These are phyloP conservation scores for Daldinia loculata DNA, from an alignment of 495 filamentous ascomycete species.

Conservation along the genomic window DNA sequence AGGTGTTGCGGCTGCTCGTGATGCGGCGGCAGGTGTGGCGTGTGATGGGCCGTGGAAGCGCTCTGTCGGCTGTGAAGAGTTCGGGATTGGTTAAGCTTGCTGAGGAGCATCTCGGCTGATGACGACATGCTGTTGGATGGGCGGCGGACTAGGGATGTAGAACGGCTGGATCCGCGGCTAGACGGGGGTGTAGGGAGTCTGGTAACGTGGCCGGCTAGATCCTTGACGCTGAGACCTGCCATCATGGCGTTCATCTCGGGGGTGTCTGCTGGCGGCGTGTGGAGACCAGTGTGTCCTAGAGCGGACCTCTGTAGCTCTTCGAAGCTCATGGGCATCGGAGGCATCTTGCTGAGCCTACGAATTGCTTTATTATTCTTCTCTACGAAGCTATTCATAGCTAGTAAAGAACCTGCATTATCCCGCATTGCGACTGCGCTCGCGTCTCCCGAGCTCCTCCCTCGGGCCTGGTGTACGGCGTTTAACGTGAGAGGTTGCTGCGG, in stretches of 20 bases:
- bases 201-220: constrained; percentile 4
- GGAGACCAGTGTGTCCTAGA: constrained; percentile 14
- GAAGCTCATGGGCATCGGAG: constrained; percentile 46
- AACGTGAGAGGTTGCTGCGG: constrained; percentile 45
- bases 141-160: constrained; percentile 25
- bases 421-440: constrained; percentile 48
- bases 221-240: constrained; percentile 21
- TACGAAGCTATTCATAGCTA: constrained; percentile 57
- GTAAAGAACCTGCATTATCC: constrained; percentile 52
- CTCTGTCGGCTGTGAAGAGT: constrained; percentile 21
- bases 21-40: not conserved
- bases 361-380: constrained; percentile 57
- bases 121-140: constrained; percentile 26
- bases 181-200: constrained; percentile 49
- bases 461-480: constrained; percentile 51
- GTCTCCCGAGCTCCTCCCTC: constrained; percentile 43
- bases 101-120: constrained; percentile 36
- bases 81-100: constrained; percentile 38
- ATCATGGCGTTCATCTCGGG: constrained; percentile 11
- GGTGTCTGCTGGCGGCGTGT: constrained; percentile 40
- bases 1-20: not conserved
- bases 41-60: constrained; percentile 7
- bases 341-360: constrained; percentile 55
- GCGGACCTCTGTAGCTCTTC: constrained; percentile 46
- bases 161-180: constrained; percentile 40